Evolutionary conservation across 2,329 filamentous ascomycete species (phyloP).

Genomic region (Paecilomyces variotii): DNA sequence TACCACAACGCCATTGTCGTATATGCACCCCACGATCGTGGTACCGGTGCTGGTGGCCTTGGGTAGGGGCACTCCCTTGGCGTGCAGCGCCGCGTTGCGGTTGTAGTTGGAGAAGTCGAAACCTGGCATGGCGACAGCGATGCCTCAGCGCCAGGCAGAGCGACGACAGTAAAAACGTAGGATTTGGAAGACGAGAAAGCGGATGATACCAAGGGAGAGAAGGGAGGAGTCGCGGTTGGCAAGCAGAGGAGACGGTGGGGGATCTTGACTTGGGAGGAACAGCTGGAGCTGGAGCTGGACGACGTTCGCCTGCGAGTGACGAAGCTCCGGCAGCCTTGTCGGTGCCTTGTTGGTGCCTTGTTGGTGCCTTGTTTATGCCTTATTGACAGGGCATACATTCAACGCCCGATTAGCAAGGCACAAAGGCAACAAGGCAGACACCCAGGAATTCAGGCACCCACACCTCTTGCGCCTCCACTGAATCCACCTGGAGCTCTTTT

Average conservation of each 20-base stretch:
- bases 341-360: constrained; percentile 13
- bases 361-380: constrained; percentile 13
- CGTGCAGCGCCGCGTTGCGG: constrained; percentile 93
- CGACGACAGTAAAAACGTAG: background rate
- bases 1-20: constrained; percentile 90
- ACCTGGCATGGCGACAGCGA: constrained; percentile 66
- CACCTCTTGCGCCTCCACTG: background rate
- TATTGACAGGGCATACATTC: constrained; percentile 8
- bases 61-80: constrained; percentile 84
- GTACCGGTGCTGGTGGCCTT: constrained; percentile 98
- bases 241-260: constrained; percentile 28
- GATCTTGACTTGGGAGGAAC: constrained; percentile 17
- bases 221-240: constrained; percentile 21
- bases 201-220: constrained; percentile 23
- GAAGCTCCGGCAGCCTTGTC: constrained; percentile 34
- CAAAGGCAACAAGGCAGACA: constrained; percentile 2
- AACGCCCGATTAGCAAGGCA: no score
- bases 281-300: constrained; percentile 8
- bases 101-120: constrained; percentile 99
- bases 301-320: constrained; percentile 28
- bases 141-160: constrained; percentile 7
- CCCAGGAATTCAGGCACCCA: constrained; percentile 4
- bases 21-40: constrained; percentile 96
- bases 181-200: constrained; percentile 7
- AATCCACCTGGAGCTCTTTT: background rate